phyloP scores from a whole-genome alignment of 331 rosid species.

The Phaseolus coccineus region DNA sequence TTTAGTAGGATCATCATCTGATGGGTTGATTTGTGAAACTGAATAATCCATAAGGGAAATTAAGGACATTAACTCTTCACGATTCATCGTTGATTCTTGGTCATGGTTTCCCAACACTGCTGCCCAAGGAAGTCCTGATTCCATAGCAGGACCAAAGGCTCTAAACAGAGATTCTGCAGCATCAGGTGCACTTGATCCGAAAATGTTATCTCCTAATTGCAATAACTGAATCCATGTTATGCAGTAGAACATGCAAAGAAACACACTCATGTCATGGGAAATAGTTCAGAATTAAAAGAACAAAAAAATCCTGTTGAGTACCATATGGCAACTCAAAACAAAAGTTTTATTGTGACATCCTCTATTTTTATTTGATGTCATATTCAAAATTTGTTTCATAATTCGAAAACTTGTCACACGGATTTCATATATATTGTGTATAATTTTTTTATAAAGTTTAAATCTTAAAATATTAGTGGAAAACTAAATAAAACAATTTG shows the following conservation, averaged over 20 bases:
- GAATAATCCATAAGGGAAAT: conserved; percentile 94
- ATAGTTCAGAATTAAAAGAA: background rate
- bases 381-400: no score
- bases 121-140: conserved; percentile 90
- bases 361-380: no score
- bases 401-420: no score
- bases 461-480: no score
- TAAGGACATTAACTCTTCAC: conserved; percentile 80
- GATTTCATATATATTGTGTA: no score
- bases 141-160: conserved; percentile 89
- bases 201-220: conserved; percentile 81
- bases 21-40: conserved; percentile 71
- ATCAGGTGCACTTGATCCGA: conserved; percentile 79
- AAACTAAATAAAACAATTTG: no score
- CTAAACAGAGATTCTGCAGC: conserved; percentile 85
- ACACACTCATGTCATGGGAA: background rate
- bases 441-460: no score
- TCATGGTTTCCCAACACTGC: conserved; percentile 95
- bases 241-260: conserved; percentile 18
- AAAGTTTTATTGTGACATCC: background rate
- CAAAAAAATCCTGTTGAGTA: background rate
- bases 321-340: conserved; percentile 6
- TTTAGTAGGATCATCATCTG: conserved; percentile 44
- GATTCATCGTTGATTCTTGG: conserved; percentile 89
- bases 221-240: conserved; percentile 48